These are phyloP conservation scores for Centrapalus pauciflorus DNA, from an alignment of 129 eudicot species.

Conservation along the genomic window DNA sequence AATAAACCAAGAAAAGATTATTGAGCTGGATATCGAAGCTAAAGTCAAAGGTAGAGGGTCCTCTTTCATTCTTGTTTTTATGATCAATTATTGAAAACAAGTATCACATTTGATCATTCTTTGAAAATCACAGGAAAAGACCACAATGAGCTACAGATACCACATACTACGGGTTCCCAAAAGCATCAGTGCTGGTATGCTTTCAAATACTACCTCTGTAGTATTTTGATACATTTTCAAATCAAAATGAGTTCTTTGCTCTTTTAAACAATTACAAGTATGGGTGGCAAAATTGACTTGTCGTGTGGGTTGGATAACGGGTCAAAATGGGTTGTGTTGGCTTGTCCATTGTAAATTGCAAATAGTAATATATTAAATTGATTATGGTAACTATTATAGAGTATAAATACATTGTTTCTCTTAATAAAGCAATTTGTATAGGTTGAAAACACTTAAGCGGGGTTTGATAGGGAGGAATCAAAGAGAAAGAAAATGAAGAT, in stretches of 20 bases:
- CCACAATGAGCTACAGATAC: constrained; percentile 41
- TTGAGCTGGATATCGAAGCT: constrained; percentile 66
- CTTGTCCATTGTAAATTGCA: not conserved
- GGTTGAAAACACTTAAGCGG: constrained; percentile 12
- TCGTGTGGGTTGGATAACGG: not conserved
- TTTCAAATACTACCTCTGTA: not conserved
- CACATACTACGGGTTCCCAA: constrained; percentile 37
- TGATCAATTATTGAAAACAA: not conserved
- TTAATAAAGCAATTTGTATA: not conserved
- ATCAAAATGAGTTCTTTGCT: not conserved
- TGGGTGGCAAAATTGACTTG: not conserved
- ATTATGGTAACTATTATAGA: not conserved
- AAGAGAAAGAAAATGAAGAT: too few species aligned
- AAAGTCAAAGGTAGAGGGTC: constrained; percentile 51
- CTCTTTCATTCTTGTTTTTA: not conserved
- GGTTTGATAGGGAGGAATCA: too few species aligned
- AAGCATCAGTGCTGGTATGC: constrained; percentile 63
- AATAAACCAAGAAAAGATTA: constrained; percentile 54
- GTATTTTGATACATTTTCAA: not conserved
- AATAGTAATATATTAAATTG: not conserved
- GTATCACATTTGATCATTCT: not conserved
- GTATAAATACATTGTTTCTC: not conserved
- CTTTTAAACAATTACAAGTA: not conserved
- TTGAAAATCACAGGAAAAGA: constrained; percentile 38
- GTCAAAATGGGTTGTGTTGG: constrained; percentile 1